phyloP scores from a whole-genome alignment of 257 asterid species.

The Solanum bulbocastanum region DNA sequence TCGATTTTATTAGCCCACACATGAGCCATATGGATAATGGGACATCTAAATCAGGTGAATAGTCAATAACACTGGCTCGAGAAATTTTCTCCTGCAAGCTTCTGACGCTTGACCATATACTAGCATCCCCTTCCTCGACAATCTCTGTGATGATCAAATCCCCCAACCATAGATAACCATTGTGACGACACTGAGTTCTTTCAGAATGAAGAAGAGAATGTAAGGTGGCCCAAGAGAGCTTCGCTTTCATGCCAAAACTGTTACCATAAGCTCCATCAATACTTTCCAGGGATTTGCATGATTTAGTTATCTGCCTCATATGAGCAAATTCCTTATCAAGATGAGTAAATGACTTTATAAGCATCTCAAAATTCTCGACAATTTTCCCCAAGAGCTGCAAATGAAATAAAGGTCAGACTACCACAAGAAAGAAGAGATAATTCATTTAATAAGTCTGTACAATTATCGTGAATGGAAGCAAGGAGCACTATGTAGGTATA shows the following conservation, averaged over 20 bases:
- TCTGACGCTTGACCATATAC: constrained; percentile 65
- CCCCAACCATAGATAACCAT: constrained; percentile 96
- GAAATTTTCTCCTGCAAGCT: constrained; percentile 65
- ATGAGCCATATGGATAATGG: constrained; percentile 91
- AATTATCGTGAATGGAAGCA: neutral
- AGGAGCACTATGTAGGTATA: neutral
- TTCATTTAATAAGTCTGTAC: neutral
- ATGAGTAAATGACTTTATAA: constrained; percentile 75
- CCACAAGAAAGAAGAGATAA: neutral
- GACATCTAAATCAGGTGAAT: constrained; percentile 60
- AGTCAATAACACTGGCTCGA: constrained; percentile 72
- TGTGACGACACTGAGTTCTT: constrained; percentile 66
- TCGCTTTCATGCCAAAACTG: constrained; percentile 42
- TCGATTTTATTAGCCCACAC: constrained; percentile 94
- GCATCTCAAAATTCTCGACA: constrained; percentile 72
- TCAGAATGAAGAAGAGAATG: constrained; percentile 99
- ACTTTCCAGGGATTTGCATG: constrained; percentile 56
- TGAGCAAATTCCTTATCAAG: constrained; percentile 77
- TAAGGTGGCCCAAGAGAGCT: constrained; percentile 81
- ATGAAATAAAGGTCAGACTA: constrained; percentile 5
- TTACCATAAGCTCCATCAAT: constrained; percentile 39
- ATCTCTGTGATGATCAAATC: constrained; percentile 87
- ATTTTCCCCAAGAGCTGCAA: constrained; percentile 81
- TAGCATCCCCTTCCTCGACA: constrained; percentile 52
- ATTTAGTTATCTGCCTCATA: constrained; percentile 65